Evolutionary conservation across 2,329 filamentous ascomycete species (phyloP).

Genomic region (Teratosphaeria epicoccoides): DNA sequence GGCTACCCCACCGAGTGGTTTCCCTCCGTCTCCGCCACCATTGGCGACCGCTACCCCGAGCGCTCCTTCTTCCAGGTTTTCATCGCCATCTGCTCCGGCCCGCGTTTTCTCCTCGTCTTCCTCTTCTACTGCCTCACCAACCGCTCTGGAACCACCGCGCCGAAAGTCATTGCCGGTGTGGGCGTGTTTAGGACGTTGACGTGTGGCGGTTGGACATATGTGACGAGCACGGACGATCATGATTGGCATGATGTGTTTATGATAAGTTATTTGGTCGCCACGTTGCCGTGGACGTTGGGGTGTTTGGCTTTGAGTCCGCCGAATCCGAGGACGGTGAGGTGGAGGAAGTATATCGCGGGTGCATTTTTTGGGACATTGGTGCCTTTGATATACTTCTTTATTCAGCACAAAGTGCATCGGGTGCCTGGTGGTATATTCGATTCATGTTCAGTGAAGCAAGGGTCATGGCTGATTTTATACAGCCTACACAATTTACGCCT

Average conservation of each 20-base stretch:
- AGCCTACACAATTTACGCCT: slow-evolving; percentile 96
- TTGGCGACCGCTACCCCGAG: slow-evolving; percentile 94
- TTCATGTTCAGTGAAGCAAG: not conserved
- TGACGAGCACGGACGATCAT: slow-evolving; percentile 96
- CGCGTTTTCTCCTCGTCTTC: slow-evolving; percentile 79
- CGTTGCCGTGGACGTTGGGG: slow-evolving; percentile 87
- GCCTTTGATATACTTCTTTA: slow-evolving; percentile 90
- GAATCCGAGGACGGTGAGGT: slow-evolving; percentile 72
- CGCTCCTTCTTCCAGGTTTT: slow-evolving; percentile 95
- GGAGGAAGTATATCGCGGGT: slow-evolving; percentile 72
- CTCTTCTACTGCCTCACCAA: slow-evolving; percentile 87
- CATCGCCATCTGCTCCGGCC: slow-evolving; percentile 92
- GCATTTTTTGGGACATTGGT: slow-evolving; percentile 86
- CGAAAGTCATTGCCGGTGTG: slow-evolving; percentile 68
- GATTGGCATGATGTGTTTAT: slow-evolving; percentile 99
- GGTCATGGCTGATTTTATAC: not conserved
- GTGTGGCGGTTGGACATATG: slow-evolving; percentile 96
- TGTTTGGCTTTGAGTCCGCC: slow-evolving; percentile 80
- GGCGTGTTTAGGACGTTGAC: slow-evolving; percentile 83
- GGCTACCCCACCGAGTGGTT: slow-evolving; percentile 51
- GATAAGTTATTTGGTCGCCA: slow-evolving; percentile 94
- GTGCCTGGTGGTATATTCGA: slow-evolving; percentile 69
- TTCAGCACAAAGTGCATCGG: slow-evolving; percentile 95
- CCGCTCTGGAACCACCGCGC: slow-evolving; percentile 57
- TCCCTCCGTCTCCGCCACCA: slow-evolving; percentile 54